Conservation (phyloP, 257 asterid genomes). For the Craterostigma plantagineum region DNA sequence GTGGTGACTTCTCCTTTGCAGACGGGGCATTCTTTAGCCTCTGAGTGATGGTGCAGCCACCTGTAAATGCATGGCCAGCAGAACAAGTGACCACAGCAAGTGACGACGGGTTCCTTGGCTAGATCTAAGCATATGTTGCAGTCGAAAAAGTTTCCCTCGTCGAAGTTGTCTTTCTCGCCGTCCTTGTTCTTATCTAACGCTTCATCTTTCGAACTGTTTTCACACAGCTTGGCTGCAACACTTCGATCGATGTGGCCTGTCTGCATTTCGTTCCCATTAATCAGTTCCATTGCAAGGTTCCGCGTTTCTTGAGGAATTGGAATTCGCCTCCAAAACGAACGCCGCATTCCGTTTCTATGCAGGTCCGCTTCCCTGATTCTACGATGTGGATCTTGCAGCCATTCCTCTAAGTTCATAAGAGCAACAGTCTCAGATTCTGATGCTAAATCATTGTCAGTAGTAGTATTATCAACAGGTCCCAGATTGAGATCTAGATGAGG, state of each 20-base stretch:
- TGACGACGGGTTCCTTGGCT: conserved; percentile 86
- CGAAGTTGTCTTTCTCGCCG: conserved; percentile 33
- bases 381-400: conserved; percentile 29
- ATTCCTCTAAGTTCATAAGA: conserved; percentile 68
- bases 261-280: conserved; percentile 19
- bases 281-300: conserved; percentile 45
- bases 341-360: conserved; percentile 46
- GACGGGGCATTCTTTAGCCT: conserved; percentile 24
- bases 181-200: conserved; percentile 41
- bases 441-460: conserved; percentile 23
- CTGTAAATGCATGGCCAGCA: conserved; percentile 96
- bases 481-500: conserved; percentile 91
- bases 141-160: conserved; percentile 66
- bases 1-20: conserved; percentile 87
- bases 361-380: conserved; percentile 35
- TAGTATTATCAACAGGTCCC: conserved; percentile 62
- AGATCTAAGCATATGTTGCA: conserved; percentile 90
- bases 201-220: conserved; percentile 33
- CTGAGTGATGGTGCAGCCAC: conserved; percentile 74
- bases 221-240: no score
- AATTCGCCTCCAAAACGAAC: conserved; percentile 49
- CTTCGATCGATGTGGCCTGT: no score
- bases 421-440: conserved; percentile 24
- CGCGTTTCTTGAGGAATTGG: conserved; percentile 52
- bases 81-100: conserved; percentile 92